phyloP scores from a whole-genome alignment of 495 filamentous ascomycete genomes.

The Hypoxylon crocopeplum region DNA sequence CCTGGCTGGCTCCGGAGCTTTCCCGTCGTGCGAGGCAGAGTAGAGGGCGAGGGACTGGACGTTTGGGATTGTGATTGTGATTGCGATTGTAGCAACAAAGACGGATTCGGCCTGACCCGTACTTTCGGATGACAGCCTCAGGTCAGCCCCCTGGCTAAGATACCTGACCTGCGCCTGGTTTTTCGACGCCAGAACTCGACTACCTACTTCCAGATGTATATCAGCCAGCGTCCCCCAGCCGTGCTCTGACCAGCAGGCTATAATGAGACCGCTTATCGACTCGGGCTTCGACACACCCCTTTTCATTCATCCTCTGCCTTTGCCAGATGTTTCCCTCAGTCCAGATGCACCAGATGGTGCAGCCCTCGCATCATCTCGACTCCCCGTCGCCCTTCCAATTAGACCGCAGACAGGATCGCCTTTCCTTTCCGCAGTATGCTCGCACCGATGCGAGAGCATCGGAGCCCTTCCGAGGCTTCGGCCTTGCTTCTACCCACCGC shows the following conservation, averaged over 20 bases:
- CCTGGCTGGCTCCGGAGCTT: slow-evolving; percentile 32
- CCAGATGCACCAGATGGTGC: slow-evolving; percentile 59
- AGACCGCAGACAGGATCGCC: slow-evolving; percentile 42
- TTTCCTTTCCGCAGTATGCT: slow-evolving; percentile 39
- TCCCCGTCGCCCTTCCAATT: slow-evolving; percentile 39
- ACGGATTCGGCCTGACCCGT: slow-evolving; percentile 7
- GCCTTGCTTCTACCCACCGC: slow-evolving; percentile 37
- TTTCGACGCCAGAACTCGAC: slow-evolving; percentile 2
- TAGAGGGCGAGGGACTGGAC: slow-evolving; percentile 12
- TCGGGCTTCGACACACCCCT: slow-evolving; percentile 24
- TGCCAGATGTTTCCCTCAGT: slow-evolving; percentile 53
- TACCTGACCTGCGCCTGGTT: slow-evolving; percentile 4
- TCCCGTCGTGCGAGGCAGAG: slow-evolving; percentile 34
- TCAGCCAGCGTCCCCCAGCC: slow-evolving; percentile 38
- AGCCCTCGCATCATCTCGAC: slow-evolving; percentile 45
- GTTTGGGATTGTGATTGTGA: slow-evolving; percentile 1
- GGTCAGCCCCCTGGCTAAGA: slow-evolving; percentile 10
- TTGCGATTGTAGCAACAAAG: slow-evolving; percentile 1
- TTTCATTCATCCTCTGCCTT: slow-evolving; percentile 23
- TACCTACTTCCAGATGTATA: slow-evolving; percentile 34
- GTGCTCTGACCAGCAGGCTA: slow-evolving; percentile 49
- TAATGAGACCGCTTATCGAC: slow-evolving; percentile 42
- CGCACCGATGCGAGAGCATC: slow-evolving; percentile 20
- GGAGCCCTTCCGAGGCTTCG: slow-evolving; percentile 22
- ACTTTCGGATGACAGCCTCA: slow-evolving; percentile 23